Evolutionary conservation across 805 yeast species (phyloP).

Genomic region (Saccharomycopsis babjevae): DNA sequence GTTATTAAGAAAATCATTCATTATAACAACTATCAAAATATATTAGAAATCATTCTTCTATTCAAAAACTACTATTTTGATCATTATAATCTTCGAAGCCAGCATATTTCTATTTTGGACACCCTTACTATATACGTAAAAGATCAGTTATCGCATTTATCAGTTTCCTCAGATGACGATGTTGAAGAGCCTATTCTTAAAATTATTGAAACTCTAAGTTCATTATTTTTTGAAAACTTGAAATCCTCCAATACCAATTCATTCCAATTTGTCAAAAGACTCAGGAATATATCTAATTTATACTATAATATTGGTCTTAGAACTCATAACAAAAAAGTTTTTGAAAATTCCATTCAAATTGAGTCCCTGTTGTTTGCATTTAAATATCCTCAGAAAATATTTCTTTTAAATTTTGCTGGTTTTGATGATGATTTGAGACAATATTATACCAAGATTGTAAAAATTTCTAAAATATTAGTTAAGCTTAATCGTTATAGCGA

Average conservation of each 20-base stretch:
- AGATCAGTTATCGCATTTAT: not conserved
- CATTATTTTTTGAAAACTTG: not conserved
- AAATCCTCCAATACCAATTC: not conserved
- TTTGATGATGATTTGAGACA: slow-evolving; percentile 15
- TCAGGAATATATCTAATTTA: slow-evolving; percentile 37
- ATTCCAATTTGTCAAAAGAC: slow-evolving; percentile 25
- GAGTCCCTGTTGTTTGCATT: not conserved
- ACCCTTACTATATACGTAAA: not conserved
- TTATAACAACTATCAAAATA: not conserved
- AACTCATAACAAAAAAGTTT: slow-evolving; percentile 11
- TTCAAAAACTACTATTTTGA: not conserved
- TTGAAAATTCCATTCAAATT: not conserved
- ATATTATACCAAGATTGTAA: slow-evolving; percentile 26
- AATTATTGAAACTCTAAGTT: slow-evolving; percentile 8
- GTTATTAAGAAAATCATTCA: not conserved
- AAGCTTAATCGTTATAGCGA: slow-evolving; percentile 15
- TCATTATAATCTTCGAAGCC: not conserved
- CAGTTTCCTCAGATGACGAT: not conserved
- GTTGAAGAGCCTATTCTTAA: slow-evolving; percentile 9
- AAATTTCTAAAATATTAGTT: slow-evolving; percentile 26
- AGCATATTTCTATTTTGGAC: slow-evolving; percentile 8
- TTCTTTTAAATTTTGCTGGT: not conserved
- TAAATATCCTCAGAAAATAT: not conserved
- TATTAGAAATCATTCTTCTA: not conserved
- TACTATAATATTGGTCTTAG: slow-evolving; percentile 32